phyloP scores from a whole-genome alignment of 768 basidiomycete species.

The Austroboletus eburneus region DNA sequence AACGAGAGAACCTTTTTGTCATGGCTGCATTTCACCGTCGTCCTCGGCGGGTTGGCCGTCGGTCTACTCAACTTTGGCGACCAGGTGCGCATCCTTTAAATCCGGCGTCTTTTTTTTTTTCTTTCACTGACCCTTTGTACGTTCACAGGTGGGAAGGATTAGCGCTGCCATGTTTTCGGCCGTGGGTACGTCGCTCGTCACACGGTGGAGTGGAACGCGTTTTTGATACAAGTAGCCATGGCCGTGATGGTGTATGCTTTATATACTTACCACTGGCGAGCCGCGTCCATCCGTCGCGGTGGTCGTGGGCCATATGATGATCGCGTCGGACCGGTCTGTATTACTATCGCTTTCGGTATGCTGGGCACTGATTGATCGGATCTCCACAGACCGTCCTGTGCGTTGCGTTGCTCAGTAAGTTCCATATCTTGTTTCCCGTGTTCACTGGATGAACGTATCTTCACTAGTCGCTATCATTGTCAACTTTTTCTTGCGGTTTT shows the following conservation, averaged over 20 bases:
- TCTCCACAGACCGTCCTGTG: constrained; percentile 70
- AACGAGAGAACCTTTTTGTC: constrained; percentile 96
- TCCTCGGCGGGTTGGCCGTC: constrained; percentile 93
- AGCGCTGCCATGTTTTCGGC: constrained; percentile 95
- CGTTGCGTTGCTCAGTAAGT: constrained; percentile 70
- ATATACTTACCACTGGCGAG: constrained; percentile 95
- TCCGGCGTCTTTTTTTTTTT: neutral
- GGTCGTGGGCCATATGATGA: constrained; percentile 97
- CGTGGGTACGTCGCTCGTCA: constrained; percentile 59
- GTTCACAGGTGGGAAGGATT: constrained; percentile 79
- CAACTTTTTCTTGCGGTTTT: constrained; percentile 84
- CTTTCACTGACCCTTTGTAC: neutral
- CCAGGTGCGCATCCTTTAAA: constrained; percentile 45
- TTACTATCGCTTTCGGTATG: constrained; percentile 5
- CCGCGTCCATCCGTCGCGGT: constrained; percentile 84
- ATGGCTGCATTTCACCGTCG: constrained; percentile 98
- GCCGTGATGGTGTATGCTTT: constrained; percentile 96
- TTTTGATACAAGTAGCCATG: constrained; percentile 61
- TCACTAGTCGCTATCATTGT: constrained; percentile 70
- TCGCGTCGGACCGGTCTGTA: constrained; percentile 85
- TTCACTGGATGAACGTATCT: neutral
- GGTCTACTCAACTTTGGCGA: constrained; percentile 98
- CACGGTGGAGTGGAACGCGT: neutral
- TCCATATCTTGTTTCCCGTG: neutral
- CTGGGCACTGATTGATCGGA: constrained; percentile 12